phyloP scores from a whole-genome alignment of 306 rosid species.

The Cucurbita ficifolia region DNA sequence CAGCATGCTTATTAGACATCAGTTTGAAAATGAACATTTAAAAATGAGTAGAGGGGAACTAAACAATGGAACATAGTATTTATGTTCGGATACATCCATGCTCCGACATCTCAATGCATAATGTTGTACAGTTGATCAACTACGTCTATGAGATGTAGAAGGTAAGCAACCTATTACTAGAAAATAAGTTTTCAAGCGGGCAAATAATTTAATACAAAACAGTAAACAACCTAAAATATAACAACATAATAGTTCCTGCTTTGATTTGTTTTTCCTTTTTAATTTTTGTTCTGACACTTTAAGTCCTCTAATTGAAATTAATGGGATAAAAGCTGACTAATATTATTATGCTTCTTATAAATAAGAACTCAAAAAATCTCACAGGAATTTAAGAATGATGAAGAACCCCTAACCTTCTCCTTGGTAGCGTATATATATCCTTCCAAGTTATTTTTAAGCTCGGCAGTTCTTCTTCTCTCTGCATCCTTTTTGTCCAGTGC shows the following conservation, averaged over 20 bases:
- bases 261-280: background rate
- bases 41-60: background rate
- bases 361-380: background rate
- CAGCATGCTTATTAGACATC: background rate
- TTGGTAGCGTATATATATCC: constrained; percentile 78
- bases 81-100: background rate
- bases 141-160: background rate
- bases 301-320: background rate
- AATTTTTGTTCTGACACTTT: background rate
- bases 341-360: background rate
- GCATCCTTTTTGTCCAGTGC: constrained; percentile 73
- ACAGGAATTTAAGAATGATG: constrained; percentile 3
- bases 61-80: background rate
- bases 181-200: background rate
- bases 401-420: constrained; percentile 59
- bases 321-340: background rate
- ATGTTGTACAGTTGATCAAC: background rate
- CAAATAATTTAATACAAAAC: background rate
- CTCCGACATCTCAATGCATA: background rate
- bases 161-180: background rate
- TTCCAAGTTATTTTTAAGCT: constrained; percentile 80
- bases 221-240: background rate
- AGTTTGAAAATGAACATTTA: background rate
- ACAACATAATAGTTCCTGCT: background rate
- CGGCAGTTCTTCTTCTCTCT: constrained; percentile 90